Evolutionary conservation across 768 basidiomycete genomes (phyloP).

Genomic region (Leccinum subtestaceum): DNA sequence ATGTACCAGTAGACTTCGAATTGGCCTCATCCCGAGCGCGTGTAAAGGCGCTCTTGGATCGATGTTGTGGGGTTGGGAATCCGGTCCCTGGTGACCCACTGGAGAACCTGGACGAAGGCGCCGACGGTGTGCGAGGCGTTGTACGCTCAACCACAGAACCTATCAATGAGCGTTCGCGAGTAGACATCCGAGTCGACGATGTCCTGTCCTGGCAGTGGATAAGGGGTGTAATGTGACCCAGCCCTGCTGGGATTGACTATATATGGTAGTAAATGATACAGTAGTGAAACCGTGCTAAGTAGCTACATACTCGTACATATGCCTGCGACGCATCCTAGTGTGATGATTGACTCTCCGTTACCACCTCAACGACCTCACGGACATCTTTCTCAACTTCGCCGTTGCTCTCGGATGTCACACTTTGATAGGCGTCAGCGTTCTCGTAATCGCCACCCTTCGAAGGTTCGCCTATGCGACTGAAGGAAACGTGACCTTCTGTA

Average conservation of each 20-base stretch:
- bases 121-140: slow-evolving; percentile 19
- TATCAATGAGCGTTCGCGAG: slow-evolving; percentile 32
- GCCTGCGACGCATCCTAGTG: not conserved
- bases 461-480: not conserved
- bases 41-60: slow-evolving; percentile 61
- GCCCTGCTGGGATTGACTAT: not conserved
- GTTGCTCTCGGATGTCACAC: not conserved
- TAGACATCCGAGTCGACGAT: slow-evolving; percentile 12
- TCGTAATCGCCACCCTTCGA: slow-evolving; percentile 14
- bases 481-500: slow-evolving; percentile 4
- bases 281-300: not conserved
- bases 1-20: slow-evolving; percentile 25
- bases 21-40: slow-evolving; percentile 41
- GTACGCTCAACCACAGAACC: slow-evolving; percentile 49
- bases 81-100: slow-evolving; percentile 36
- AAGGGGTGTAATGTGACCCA: not conserved
- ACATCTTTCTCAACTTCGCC: not conserved
- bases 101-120: slow-evolving; percentile 24
- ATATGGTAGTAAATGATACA: not conserved
- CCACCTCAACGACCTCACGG: not conserved
- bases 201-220: not conserved
- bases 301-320: not conserved
- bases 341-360: not conserved
- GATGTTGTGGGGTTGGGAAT: slow-evolving; percentile 64
- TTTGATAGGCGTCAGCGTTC: slow-evolving; percentile 1